These are phyloP conservation scores for Coemansia sp. DNA, from an alignment of 192 early-diverging fungal species.

Conservation along the genomic window DNA sequence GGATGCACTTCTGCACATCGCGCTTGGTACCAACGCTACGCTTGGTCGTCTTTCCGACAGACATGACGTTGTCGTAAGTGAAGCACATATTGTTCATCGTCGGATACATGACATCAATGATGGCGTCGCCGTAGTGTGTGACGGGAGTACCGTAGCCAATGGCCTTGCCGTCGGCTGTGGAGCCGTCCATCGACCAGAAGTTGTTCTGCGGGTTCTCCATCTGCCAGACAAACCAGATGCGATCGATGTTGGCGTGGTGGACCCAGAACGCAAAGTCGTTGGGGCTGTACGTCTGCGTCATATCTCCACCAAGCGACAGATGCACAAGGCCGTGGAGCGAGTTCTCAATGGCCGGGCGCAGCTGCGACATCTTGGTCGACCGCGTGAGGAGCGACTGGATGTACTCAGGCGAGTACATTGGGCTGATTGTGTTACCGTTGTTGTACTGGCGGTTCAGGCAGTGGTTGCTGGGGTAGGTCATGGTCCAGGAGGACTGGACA, in stretches of 20 bases:
- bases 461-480: constrained; percentile 39
- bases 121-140: constrained; percentile 30
- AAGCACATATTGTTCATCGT: constrained; percentile 46
- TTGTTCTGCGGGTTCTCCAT: constrained; percentile 40
- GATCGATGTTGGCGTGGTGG: constrained; percentile 57
- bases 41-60: constrained; percentile 11
- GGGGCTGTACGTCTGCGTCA: constrained; percentile 47
- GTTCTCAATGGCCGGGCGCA: constrained; percentile 50
- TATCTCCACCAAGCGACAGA: constrained; percentile 51
- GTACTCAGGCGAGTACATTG: constrained; percentile 51
- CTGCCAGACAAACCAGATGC: constrained; percentile 57
- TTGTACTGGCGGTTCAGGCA: constrained; percentile 53
- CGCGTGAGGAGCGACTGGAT: constrained; percentile 46
- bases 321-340: constrained; percentile 50
- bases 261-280: constrained; percentile 58
- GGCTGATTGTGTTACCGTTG: constrained; percentile 38
- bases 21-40: too few species aligned
- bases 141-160: constrained; percentile 17
- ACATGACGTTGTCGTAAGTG: constrained; percentile 46
- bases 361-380: constrained; percentile 37
- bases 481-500: constrained; percentile 13
- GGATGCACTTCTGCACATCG: constrained; percentile 43
- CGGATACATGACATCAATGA: constrained; percentile 36
- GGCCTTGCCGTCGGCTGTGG: constrained; percentile 15
- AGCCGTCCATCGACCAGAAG: constrained; percentile 40